A percentile compares a stretch with the other conserved stretches of the same genome.
These are phyloP conservation scores for Paracamarosporium sp. DNA, from an alignment of 2,329 filamentous ascomycete genomes.

Conservation along the genomic window DNA sequence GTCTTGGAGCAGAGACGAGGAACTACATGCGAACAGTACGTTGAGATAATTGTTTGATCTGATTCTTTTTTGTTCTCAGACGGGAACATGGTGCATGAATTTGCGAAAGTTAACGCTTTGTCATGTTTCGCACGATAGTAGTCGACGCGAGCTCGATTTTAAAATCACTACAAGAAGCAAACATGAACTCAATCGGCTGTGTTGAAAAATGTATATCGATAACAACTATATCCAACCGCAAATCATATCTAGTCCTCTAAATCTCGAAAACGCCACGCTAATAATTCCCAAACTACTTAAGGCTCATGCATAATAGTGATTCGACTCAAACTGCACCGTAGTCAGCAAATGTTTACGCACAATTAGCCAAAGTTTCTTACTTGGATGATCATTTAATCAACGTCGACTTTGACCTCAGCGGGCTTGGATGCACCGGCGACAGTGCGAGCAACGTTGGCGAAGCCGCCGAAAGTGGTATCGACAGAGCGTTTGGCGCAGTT, in stretches of 20 bases:
- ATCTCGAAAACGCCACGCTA: background rate
- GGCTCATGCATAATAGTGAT: background rate
- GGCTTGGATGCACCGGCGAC: background rate
- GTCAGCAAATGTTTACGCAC: background rate
- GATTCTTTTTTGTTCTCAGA: too few relatives aligned
- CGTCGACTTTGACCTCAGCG: background rate
- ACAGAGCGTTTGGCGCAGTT: conserved; percentile 6
- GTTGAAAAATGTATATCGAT: background rate
- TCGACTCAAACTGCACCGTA: background rate
- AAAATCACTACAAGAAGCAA: background rate
- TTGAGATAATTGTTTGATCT: too few relatives aligned
- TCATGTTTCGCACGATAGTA: background rate
- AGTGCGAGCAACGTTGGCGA: conserved; percentile 7
- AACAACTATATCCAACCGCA: background rate
- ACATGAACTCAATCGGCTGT: background rate
- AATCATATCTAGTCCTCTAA: background rate
- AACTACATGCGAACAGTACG: too few relatives aligned
- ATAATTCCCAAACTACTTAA: background rate
- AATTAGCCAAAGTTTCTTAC: background rate
- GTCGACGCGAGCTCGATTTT: background rate
- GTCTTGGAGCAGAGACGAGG: too few relatives aligned
- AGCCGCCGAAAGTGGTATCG: background rate
- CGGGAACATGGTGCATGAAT: too few relatives aligned
- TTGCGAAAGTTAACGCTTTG: background rate
- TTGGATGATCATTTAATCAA: background rate